Conservation (phyloP, 2,329 filamentous ascomycete genomes). For the Aspergillus alliaceus region DNA sequence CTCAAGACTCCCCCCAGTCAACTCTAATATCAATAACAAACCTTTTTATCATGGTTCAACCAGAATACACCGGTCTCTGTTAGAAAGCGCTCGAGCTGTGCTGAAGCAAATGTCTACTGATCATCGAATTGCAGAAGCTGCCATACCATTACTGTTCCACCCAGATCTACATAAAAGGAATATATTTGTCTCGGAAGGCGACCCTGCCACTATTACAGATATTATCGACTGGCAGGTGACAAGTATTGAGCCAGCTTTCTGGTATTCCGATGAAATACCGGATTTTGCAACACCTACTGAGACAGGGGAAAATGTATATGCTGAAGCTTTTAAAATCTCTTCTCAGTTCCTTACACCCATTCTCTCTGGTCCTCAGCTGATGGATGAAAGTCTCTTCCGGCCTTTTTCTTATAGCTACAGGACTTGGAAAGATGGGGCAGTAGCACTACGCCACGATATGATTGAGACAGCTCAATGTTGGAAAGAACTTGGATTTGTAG, state of each 20-base stretch:
- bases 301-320: conserved; percentile 28
- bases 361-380: conserved; percentile 30
- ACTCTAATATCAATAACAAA: conserved; percentile 16
- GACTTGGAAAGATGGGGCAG: conserved; percentile 43
- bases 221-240: conserved; percentile 47
- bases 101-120: conserved; percentile 30
- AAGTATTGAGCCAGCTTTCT: conserved; percentile 43
- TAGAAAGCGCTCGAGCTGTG: conserved; percentile 28
- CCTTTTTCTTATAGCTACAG: conserved; percentile 43
- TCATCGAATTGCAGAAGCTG: conserved; percentile 26
- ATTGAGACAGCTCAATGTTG: conserved; percentile 39
- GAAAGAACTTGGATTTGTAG: conserved; percentile 40
- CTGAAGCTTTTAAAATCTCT: conserved; percentile 34
- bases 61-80: conserved; percentile 32
- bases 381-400: conserved; percentile 38
- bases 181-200: conserved; percentile 42
- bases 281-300: conserved; percentile 35
- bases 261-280: conserved; percentile 38
- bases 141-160: conserved; percentile 38
- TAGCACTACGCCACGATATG: conserved; percentile 42
- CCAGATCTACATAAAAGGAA: conserved; percentile 45
- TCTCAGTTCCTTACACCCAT: conserved; percentile 32
- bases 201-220: conserved; percentile 37
- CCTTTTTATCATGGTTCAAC: conserved; percentile 38
- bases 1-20: conserved; percentile 33